These are phyloP conservation scores for Botrytis porri DNA, from an alignment of 2,329 filamentous ascomycete genomes.

Conservation along the genomic window DNA sequence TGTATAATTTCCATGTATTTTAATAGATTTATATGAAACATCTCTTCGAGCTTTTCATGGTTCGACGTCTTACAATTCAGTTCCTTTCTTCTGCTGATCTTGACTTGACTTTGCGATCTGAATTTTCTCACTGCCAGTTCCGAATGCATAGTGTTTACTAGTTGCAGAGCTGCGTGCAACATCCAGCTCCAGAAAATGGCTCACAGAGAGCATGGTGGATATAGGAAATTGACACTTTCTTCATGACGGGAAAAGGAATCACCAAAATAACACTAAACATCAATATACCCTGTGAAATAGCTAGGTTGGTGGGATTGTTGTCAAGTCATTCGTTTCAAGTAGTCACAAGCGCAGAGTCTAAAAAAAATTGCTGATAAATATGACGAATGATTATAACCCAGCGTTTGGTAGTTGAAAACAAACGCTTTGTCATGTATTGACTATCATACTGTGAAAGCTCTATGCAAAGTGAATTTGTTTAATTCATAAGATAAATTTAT, in stretches of 20 bases:
- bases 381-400: background rate
- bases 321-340: background rate
- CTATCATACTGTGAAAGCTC: background rate
- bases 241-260: background rate
- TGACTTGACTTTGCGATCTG: background rate
- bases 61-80: background rate
- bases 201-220: background rate
- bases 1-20: background rate
- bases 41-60: background rate
- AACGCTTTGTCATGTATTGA: background rate
- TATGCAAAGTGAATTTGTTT: background rate
- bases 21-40: background rate
- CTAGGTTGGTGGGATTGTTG: background rate
- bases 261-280: background rate
- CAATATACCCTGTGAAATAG: background rate
- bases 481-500: background rate
- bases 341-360: background rate
- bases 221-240: background rate
- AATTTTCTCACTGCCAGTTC: background rate
- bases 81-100: background rate
- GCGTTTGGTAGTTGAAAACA: background rate
- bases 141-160: background rate
- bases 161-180: background rate
- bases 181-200: background rate
- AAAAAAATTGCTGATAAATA: background rate